These are phyloP conservation scores for Lipomyces sp. DNA, from an alignment of 805 yeast species.

Conservation along the genomic window DNA sequence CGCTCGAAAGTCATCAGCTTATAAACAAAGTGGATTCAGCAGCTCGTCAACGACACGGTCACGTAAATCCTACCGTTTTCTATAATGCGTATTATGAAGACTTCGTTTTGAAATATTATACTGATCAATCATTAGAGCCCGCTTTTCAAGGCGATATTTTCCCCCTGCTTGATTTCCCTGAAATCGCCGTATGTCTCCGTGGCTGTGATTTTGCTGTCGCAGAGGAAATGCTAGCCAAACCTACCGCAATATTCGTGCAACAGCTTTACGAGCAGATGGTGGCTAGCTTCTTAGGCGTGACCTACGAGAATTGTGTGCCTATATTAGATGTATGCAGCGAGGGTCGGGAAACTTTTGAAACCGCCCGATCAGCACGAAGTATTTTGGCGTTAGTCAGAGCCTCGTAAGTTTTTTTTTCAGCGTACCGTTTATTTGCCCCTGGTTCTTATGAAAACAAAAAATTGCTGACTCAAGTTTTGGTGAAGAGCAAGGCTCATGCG, in stretches of 20 bases:
- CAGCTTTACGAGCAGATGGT: conserved; percentile 63
- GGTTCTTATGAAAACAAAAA: not conserved
- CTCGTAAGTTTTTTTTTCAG: conserved; percentile 10
- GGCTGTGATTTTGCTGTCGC: conserved; percentile 65
- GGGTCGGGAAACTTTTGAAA: conserved; percentile 40
- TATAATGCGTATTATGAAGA: not conserved
- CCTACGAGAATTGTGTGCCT: conserved; percentile 45
- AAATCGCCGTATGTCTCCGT: conserved; percentile 62
- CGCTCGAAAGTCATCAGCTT: conserved; percentile 34
- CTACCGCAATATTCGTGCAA: conserved; percentile 61
- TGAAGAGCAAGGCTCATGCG: conserved; percentile 34
- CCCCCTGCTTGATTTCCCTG: conserved; percentile 65
- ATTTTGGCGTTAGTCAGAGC: conserved; percentile 34
- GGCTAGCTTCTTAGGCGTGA: conserved; percentile 62
- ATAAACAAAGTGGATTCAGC: conserved; percentile 23
- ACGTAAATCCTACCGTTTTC: conserved; percentile 20
- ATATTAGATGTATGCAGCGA: conserved; percentile 45
- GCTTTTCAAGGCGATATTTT: conserved; percentile 46
- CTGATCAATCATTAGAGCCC: conserved; percentile 15
- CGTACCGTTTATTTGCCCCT: no score
- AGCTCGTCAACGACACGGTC: conserved; percentile 33
- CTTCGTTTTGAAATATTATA: not conserved
- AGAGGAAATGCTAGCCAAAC: conserved; percentile 63
- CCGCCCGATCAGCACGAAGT: conserved; percentile 35
- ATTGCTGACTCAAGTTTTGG: not conserved